Evolutionary conservation across 805 yeast genomes (phyloP).

Genomic region (Suhomyces kilbournensis): DNA sequence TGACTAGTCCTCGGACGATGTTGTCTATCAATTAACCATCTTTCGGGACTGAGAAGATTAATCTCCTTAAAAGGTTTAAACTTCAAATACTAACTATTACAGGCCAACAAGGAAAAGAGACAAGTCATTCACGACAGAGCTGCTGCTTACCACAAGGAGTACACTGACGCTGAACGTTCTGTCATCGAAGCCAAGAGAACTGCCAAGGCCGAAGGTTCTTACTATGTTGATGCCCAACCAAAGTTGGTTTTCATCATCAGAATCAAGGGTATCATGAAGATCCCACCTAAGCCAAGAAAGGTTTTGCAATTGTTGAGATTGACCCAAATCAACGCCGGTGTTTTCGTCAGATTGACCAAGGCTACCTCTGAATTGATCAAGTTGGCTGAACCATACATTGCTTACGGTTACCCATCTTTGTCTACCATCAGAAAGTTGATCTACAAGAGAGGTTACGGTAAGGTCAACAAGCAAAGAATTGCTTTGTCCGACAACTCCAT

Average conservation of each 20-base stretch:
- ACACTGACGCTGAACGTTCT: conserved; percentile 89
- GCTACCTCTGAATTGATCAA: conserved; percentile 90
- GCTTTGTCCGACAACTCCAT: conserved; percentile 83
- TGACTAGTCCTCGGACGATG: conserved; percentile 68
- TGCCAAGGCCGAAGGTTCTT: conserved; percentile 90
- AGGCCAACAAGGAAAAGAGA: conserved; percentile 50
- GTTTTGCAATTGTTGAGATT: conserved; percentile 91
- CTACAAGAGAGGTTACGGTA: conserved; percentile 98
- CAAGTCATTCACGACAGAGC: conserved; percentile 86
- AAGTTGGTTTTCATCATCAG: conserved; percentile 94
- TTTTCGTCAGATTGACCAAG: conserved; percentile 91
- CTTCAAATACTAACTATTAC: conserved; percentile 33
- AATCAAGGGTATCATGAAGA: conserved; percentile 99
- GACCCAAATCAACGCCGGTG: conserved; percentile 93
- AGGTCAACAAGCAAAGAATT: conserved; percentile 93
- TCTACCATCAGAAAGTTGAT: conserved; percentile 88
- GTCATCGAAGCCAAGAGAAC: conserved; percentile 83
- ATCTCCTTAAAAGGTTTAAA: neutral
- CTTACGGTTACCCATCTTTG: conserved; percentile 96
- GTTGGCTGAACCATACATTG: conserved; percentile 94
- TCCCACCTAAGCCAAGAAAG: conserved; percentile 99
- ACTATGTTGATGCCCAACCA: conserved; percentile 93
- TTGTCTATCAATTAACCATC: conserved; percentile 78
- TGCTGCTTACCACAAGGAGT: conserved; percentile 94
- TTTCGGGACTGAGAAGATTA: conserved; percentile 71